Conservation (phyloP, 1,139 yeast species). For the Komagataea norvegica region DNA sequence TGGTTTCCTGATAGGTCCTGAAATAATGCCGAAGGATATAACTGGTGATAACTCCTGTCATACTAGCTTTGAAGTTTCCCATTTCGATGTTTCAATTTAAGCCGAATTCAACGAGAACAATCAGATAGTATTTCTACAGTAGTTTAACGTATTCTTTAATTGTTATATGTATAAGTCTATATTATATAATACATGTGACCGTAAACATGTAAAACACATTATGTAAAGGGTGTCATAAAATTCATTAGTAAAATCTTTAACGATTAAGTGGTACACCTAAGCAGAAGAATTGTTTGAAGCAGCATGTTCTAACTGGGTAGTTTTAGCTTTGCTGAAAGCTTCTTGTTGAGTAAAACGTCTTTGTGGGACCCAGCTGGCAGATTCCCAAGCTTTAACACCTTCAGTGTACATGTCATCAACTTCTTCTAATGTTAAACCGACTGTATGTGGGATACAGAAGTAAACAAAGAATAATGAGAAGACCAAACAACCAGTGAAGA, state of each 20-base stretch:
- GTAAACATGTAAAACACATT: too few species aligned
- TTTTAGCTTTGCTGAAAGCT: constrained; percentile 22
- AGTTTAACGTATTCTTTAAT: neutral
- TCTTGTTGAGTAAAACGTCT: constrained; percentile 21
- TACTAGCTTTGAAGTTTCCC: neutral
- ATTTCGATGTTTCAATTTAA: too few species aligned
- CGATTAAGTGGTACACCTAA: neutral
- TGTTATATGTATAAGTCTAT: neutral
- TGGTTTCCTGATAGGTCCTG: neutral
- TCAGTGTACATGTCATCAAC: constrained; percentile 57
- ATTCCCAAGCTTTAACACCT: constrained; percentile 37
- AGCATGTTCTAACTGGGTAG: constrained; percentile 18
- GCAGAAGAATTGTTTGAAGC: constrained; percentile 1
- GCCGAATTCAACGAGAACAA: too few species aligned
- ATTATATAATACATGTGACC: neutral
- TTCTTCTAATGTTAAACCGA: constrained; percentile 67
- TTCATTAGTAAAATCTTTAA: constrained; percentile 2
- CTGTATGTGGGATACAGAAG: constrained; percentile 67
- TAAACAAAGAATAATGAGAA: constrained; percentile 60
- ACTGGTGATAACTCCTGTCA: too few species aligned
- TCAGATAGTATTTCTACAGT: neutral
- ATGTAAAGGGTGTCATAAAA: neutral
- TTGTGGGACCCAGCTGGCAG: constrained; percentile 23
- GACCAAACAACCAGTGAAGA: constrained; percentile 64
- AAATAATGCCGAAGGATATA: too few species aligned